These are phyloP conservation scores for Fusarium xyrophilum DNA, from an alignment of 2,329 filamentous ascomycete genomes.

Conservation along the genomic window DNA sequence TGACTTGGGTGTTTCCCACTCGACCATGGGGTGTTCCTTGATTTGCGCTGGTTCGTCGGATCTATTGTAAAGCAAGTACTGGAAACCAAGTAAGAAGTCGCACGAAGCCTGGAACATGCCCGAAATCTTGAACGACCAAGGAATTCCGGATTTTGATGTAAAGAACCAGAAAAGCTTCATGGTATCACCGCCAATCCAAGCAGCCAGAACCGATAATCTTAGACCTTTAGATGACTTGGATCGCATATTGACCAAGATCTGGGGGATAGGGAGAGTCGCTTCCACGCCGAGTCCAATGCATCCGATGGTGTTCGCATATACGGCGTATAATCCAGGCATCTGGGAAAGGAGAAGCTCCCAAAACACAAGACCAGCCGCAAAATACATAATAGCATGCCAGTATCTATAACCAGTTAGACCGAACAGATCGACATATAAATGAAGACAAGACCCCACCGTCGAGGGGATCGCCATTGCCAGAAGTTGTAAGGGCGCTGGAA, in stretches of 20 bases:
- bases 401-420: slow-evolving; percentile 57
- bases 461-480: slow-evolving; percentile 80
- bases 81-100: slow-evolving; percentile 75
- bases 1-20: slow-evolving; percentile 45
- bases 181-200: slow-evolving; percentile 79
- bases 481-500: slow-evolving; percentile 74
- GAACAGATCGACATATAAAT: neutral
- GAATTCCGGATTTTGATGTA: slow-evolving; percentile 72
- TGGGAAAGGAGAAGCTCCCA: slow-evolving; percentile 72
- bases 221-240: slow-evolving; percentile 78
- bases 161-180: slow-evolving; percentile 94
- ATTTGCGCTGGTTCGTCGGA: slow-evolving; percentile 47
- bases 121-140: slow-evolving; percentile 81
- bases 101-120: slow-evolving; percentile 82
- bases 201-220: slow-evolving; percentile 74
- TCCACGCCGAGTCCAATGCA: slow-evolving; percentile 80
- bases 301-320: slow-evolving; percentile 73
- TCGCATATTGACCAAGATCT: slow-evolving; percentile 74
- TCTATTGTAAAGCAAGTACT: slow-evolving; percentile 74
- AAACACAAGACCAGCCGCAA: slow-evolving; percentile 65
- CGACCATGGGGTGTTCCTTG: slow-evolving; percentile 50
- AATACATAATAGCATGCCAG: slow-evolving; percentile 78
- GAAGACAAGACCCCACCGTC: slow-evolving; percentile 59
- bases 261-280: slow-evolving; percentile 80
- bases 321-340: slow-evolving; percentile 62